Evolutionary conservation across 2,329 filamentous ascomycete genomes (phyloP), one percentile per base, ranked within the genome.

Genomic region (Hypoxylon sp.): DNA sequence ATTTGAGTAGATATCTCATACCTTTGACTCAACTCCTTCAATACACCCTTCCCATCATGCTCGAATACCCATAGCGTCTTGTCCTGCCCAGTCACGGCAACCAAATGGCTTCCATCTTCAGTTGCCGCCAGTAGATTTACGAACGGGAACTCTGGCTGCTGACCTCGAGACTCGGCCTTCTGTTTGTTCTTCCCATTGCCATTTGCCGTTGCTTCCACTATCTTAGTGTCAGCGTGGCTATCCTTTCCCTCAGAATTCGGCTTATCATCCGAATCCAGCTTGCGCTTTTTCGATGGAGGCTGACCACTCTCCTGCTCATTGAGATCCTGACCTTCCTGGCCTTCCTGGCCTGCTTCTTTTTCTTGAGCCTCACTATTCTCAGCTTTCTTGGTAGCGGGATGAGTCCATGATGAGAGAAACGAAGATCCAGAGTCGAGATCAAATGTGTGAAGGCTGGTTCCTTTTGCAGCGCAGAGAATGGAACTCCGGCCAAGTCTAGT

Each of bases 81-180:
- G 82, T 98, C 96, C 74, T 97, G 93, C n/a, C 88, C 90, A 7
- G 94, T 97, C 29, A 96, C 87, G 21, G 89, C 91, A 43, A 97
- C 82, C 19, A 96, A 77, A 79, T 97, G 83, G 43, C 86, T 83
- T 12, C 89, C 87, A 70, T 91, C 84, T 12, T 82, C 77, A 0
- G 93, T 90, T 27, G 86, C 80, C 21, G 86, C 82, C 69, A 97
- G 76, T 67, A 90, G 87, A 63, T 90, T 90, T 58, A 97, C 86
- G 73, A 90, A 88, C 4, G 90, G 86, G 64, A 82, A 77, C 58
- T 89, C 86, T 75, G 73, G 68, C 45, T 56, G 65, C 30, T 66
- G 64, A 41, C 50, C 57, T 48, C 50, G 46, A 32, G 47, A 30
- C 2, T 71, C 74, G 32, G 70, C 45, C 39, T 71, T 76, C 71